phyloP scores from a whole-genome alignment of 2,329 filamentous ascomycete genomes.

The Penicillium sp. region DNA sequence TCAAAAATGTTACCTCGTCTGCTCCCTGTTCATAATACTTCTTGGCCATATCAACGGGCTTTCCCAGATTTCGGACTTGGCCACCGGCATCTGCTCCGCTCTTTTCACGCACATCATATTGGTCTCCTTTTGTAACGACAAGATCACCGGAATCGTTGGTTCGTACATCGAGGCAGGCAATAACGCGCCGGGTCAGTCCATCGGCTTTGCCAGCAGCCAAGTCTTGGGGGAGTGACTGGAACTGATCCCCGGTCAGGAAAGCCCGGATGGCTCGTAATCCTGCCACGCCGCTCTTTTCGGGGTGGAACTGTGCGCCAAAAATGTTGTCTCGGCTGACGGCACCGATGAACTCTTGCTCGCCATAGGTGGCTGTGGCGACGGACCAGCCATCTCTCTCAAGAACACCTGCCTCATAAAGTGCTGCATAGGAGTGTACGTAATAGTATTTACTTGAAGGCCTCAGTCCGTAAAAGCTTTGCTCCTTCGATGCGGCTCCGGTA shows the following conservation, averaged over 20 bases:
- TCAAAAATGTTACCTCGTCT: conserved; percentile 95
- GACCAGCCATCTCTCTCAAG: conserved; percentile 84
- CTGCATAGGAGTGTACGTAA: conserved; percentile 95
- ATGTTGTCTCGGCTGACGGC: conserved; percentile 84
- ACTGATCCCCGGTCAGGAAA: conserved; percentile 74
- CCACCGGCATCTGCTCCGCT: conserved; percentile 55
- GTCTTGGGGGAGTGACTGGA: conserved; percentile 50
- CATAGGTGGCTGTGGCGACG: conserved; percentile 88
- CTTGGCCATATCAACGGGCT: conserved; percentile 91
- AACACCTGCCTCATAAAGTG: conserved; percentile 69
- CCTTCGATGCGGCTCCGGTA: conserved; percentile 41
- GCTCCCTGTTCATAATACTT: conserved; percentile 95
- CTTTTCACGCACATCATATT: conserved; percentile 97
- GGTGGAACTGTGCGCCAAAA: conserved; percentile 93
- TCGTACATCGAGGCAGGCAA: conserved; percentile 93
- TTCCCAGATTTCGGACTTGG: conserved; percentile 86
- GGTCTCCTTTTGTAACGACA: conserved; percentile 97
- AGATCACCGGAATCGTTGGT: conserved; percentile 92
- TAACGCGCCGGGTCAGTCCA: conserved; percentile 87
- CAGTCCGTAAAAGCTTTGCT: conserved; percentile 72
- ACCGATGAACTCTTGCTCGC: conserved; percentile 84
- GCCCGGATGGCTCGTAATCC: conserved; percentile 80
- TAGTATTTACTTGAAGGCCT: conserved; percentile 89
- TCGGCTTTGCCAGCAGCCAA: conserved; percentile 37
- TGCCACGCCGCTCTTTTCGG: conserved; percentile 91